Conservation (phyloP, 1,284 basidiomycete genomes). For the Sanghuangporus sanghuang region DNA sequence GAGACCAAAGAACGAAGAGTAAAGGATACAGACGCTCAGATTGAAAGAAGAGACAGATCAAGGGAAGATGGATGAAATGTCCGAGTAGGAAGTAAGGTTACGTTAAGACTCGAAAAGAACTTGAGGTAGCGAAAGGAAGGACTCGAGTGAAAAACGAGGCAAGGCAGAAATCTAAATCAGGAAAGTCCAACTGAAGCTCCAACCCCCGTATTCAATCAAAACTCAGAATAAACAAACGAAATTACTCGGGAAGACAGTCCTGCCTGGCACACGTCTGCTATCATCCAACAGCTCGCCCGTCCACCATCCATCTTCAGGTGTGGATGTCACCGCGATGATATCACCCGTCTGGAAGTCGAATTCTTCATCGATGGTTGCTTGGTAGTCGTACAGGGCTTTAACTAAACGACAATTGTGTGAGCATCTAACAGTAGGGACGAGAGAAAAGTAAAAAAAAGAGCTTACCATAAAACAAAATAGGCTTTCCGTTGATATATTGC, state of each 20-base stretch:
- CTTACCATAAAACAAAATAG: constrained; percentile 80
- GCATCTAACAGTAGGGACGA: not conserved
- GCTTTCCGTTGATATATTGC: constrained; percentile 69
- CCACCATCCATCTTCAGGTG: constrained; percentile 96
- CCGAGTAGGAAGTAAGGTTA: too few species aligned
- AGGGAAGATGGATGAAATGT: too few species aligned
- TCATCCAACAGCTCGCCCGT: constrained; percentile 84
- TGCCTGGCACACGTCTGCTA: constrained; percentile 67
- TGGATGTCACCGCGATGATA: constrained; percentile 88
- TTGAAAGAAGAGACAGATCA: too few species aligned
- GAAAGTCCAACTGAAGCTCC: not conserved
- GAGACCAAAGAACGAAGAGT: too few species aligned
- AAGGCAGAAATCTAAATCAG: not conserved
- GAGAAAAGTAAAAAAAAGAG: not conserved
- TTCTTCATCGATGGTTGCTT: constrained; percentile 82
- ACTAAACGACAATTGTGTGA: constrained; percentile 41
- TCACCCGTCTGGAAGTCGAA: constrained; percentile 90
- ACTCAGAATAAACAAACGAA: constrained; percentile 71
- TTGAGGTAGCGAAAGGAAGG: too few species aligned
- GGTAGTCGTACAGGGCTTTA: constrained; percentile 90
- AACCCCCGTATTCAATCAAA: not conserved
- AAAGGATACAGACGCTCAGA: too few species aligned
- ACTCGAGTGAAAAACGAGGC: not conserved
- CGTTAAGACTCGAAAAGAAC: too few species aligned
- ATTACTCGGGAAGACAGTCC: constrained; percentile 90